phyloP scores from a whole-genome alignment of 441 rosid genomes.

The Bocquillonia castaneifolia region DNA sequence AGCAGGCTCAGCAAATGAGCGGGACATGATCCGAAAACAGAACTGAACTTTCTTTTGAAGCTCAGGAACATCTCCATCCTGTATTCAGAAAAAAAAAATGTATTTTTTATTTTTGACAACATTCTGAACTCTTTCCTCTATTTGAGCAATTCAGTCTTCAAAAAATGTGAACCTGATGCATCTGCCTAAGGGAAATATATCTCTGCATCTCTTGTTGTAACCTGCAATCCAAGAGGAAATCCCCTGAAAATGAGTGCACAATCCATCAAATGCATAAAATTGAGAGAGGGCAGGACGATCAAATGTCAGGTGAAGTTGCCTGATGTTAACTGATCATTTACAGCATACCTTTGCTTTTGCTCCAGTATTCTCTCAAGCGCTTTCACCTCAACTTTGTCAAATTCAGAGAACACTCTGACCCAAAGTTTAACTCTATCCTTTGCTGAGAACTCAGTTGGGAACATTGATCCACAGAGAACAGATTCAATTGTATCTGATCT shows the following conservation, averaged over 20 bases:
- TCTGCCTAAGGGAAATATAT: slow-evolving; percentile 78
- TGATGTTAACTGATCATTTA: slow-evolving; percentile 27
- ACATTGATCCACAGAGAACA: slow-evolving; percentile 61
- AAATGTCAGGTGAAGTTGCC: slow-evolving; percentile 20
- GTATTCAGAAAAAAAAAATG: slow-evolving; percentile 35
- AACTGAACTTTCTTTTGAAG: slow-evolving; percentile 67
- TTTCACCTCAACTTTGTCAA: slow-evolving; percentile 86
- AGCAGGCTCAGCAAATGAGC: slow-evolving; percentile 71
- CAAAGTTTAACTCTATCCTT: slow-evolving; percentile 66
- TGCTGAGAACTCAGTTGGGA: slow-evolving; percentile 60
- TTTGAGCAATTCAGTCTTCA: slow-evolving; percentile 20
- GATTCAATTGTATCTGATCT: slow-evolving; percentile 91
- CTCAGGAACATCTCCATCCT: slow-evolving; percentile 83
- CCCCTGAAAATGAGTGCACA: slow-evolving; percentile 38
- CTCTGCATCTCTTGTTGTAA: slow-evolving; percentile 97
- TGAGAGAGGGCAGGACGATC: slow-evolving; percentile 17
- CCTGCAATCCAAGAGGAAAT: slow-evolving; percentile 62
- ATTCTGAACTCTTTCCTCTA: slow-evolving; percentile 19
- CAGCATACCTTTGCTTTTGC: slow-evolving; percentile 85
- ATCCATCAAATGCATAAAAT: slow-evolving; percentile 30
- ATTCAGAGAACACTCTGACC: slow-evolving; percentile 73
- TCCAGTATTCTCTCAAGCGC: slow-evolving; percentile 94
- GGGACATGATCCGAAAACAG: slow-evolving; percentile 90
- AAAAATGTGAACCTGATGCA: slow-evolving; percentile 60
- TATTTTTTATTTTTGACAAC: slow-evolving; percentile 19